Evolutionary conservation across 2,329 filamentous ascomycete genomes (phyloP).

Genomic region (Nigrospora sphaerica): DNA sequence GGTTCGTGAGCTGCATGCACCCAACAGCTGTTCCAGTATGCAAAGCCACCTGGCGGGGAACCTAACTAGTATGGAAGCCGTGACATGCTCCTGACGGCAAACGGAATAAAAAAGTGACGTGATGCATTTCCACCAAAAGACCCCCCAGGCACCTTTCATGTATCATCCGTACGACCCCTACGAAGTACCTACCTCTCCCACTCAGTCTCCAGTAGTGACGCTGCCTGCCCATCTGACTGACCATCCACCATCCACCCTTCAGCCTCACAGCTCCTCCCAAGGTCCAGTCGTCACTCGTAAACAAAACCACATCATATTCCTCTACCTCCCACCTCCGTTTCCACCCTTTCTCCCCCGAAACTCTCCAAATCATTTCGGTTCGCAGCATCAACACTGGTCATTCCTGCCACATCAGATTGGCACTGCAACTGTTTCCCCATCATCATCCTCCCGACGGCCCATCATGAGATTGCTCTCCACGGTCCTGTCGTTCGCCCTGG

Average conservation of each 20-base stretch:
- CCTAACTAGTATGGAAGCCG: background rate
- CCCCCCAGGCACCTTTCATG: background rate
- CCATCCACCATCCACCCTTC: background rate
- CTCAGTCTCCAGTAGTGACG: constrained; percentile 2
- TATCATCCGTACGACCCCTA: constrained; percentile 10
- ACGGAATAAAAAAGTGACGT: constrained; percentile 20
- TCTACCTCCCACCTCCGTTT: background rate
- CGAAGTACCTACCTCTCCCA: constrained; percentile 10
- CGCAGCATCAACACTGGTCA: too few relatives aligned
- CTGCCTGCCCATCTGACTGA: background rate
- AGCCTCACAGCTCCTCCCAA: background rate
- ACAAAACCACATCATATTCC: constrained; percentile 7
- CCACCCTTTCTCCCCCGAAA: background rate
- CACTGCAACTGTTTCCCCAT: background rate
- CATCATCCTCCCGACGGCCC: constrained; percentile 5
- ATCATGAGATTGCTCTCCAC: constrained; percentile 73
- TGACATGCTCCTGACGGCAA: constrained; percentile 7
- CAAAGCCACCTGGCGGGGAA: too few relatives aligned
- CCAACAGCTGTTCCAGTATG: too few relatives aligned
- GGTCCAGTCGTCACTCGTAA: background rate
- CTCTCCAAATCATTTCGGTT: too few relatives aligned
- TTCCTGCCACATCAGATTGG: too few relatives aligned
- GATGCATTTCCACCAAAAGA: constrained; percentile 15
- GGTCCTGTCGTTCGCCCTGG: constrained; percentile 64
- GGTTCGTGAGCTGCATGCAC: too few relatives aligned